A percentile compares a stretch with the other conserved stretches of the same genome.
These are phyloP conservation scores for Limonium bicolor DNA, from an alignment of 148 eudicot species.

Conservation along the genomic window DNA sequence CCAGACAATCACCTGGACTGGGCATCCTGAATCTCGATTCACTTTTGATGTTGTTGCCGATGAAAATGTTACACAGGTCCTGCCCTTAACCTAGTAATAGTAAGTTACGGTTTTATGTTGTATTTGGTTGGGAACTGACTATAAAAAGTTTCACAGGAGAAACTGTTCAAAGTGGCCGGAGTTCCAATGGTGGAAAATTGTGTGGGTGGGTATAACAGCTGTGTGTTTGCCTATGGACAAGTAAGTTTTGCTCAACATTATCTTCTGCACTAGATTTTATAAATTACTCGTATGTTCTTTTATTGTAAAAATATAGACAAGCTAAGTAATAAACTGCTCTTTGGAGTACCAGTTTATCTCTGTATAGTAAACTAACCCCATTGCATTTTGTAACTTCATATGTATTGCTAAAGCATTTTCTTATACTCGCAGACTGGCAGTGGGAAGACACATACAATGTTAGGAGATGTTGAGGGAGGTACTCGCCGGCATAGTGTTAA, in stretches of 20 bases:
- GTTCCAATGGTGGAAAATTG: constrained; percentile 98
- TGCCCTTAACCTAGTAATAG: not conserved
- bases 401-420: too few relatives aligned
- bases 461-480: constrained; percentile 94
- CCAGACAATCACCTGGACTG: constrained; percentile 89
- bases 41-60: constrained; percentile 94
- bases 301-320: not conserved
- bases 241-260: constrained; percentile 25
- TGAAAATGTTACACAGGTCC: constrained; percentile 87
- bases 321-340: too few relatives aligned
- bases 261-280: not conserved
- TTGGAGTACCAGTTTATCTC: too few relatives aligned
- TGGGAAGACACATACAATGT: constrained; percentile 97
- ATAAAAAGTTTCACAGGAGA: constrained; percentile 52
- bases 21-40: constrained; percentile 95
- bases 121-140: too few relatives aligned
- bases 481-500: constrained; percentile 89
- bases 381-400: too few relatives aligned
- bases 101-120: too few relatives aligned
- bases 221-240: constrained; percentile 99
- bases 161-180: constrained; percentile 86
- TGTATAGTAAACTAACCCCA: too few relatives aligned
- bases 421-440: constrained; percentile 58
- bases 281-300: constrained; percentile 1
- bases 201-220: constrained; percentile 87